These are phyloP conservation scores for Teratosphaeria epicoccoides DNA, from an alignment of 2,329 filamentous ascomycete species.

Conservation along the genomic window DNA sequence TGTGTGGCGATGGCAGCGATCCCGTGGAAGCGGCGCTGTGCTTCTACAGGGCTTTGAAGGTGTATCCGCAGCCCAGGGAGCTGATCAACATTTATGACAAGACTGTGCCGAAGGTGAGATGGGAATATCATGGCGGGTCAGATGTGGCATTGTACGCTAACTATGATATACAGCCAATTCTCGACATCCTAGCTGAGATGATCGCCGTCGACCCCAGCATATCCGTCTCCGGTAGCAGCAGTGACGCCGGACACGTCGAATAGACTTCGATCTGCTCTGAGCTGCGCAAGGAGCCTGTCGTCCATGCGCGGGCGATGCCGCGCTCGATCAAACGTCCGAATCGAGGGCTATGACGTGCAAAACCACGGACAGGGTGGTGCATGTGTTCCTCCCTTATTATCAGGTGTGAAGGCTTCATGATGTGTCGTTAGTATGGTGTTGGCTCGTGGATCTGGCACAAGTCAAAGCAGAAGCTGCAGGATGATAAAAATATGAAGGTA, in stretches of 20 bases:
- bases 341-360: neutral
- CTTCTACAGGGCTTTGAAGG: conserved; percentile 98
- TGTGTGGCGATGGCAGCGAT: conserved; percentile 71
- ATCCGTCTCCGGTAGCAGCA: conserved; percentile 24
- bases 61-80: conserved; percentile 87
- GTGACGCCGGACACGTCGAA: conserved; percentile 14
- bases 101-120: conserved; percentile 80
- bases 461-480: neutral
- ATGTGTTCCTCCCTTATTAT: neutral
- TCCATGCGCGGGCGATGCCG: neutral
- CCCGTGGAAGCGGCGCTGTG: conserved; percentile 76
- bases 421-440: neutral
- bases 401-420: neutral
- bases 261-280: neutral
- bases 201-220: conserved; percentile 75
- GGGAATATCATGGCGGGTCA: neutral
- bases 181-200: conserved; percentile 96
- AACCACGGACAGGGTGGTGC: too few relatives aligned
- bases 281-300: neutral
- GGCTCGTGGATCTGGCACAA: neutral
- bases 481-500: neutral
- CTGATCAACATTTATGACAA: conserved; percentile 97
- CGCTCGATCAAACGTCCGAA: neutral
- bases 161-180: conserved; percentile 54
- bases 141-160: neutral